Base-by-base conservation (phyloP, 805 yeast species). In the Jamesozyma hellenica region DNA sequence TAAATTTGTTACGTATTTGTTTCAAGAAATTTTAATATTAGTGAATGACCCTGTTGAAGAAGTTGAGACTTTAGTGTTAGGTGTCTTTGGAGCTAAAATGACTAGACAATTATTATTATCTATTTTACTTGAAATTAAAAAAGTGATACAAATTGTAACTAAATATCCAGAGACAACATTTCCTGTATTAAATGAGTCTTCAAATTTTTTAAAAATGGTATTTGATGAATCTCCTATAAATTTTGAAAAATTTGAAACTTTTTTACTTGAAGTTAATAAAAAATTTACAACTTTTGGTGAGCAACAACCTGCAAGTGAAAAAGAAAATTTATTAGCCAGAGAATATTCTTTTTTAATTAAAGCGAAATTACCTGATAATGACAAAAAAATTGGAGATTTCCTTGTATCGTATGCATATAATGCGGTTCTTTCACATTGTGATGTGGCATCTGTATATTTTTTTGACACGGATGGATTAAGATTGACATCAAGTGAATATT, bases 1-100 rank as follows among this genome's bases (percentile, higher is more conserved):
- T 26, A 96, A 87, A 55, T 74, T 85, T 44, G 67, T 85, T 40
- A 75, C 80, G 1, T 77, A 74, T 45, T 56, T 84, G 31, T 74
- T 78, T 40, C 94, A 88, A 57, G 95, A 90, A 47, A 60, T 82
- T 27, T 53, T 79, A 18, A 72, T 77, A 27, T 50, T 78, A 21
- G 51, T 46, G 39, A 67, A 39, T 35, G 42, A 46, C 14, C 51
- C 50, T 4, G 39, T 28, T 2, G 51, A 40, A 15, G 52, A 40
- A 37, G 55, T 42, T 46, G 56, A 52, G 44, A 67, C 75, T 1
- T 55, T 79, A 14, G 79, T 70, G 0, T 55, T 77, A 12, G 79
- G 86, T 1, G 60, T 82, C 5, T 54, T 82, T 37, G 63, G 82
- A 43, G 74, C 83, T 34, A 80, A 80, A 54, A 78, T 82, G 38